Percentiles rank a stretch among this genome's conserved stretches.
These are phyloP conservation scores for Cymbidium sinense DNA, from an alignment of 106 monocot genomes.

Conservation along the genomic window DNA sequence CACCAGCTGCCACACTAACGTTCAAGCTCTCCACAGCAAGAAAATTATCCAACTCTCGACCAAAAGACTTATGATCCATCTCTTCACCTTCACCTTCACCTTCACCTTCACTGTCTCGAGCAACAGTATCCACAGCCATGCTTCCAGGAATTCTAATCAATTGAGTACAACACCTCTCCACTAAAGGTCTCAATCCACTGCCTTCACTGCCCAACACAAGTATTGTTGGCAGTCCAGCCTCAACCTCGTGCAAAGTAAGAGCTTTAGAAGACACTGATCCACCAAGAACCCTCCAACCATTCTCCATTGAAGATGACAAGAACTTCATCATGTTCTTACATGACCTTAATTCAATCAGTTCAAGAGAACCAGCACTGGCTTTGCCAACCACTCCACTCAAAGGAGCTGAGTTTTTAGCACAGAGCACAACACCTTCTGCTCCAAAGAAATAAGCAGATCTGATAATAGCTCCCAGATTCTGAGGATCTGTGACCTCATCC, in stretches of 20 bases:
- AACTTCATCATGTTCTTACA: constrained; percentile 99
- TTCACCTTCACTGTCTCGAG: constrained; percentile 18
- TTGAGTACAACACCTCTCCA: constrained; percentile 74
- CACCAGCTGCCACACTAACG: constrained; percentile 94
- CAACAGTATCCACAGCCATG: constrained; percentile 7
- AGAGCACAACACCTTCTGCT: constrained; percentile 62
- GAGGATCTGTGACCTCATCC: constrained; percentile 93
- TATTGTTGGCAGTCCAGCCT: constrained; percentile 50
- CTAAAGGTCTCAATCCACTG: constrained; percentile 75
- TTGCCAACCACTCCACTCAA: constrained; percentile 90
- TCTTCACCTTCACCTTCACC: constrained; percentile 27
- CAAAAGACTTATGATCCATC: constrained; percentile 9
- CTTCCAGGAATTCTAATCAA: constrained; percentile 65
- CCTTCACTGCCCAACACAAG: constrained; percentile 95
- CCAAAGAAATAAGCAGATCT: constrained; percentile 92
- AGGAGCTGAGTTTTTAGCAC: constrained; percentile 93
- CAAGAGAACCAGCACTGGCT: constrained; percentile 93
- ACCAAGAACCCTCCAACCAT: constrained; percentile 89
- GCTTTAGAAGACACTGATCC: constrained; percentile 73
- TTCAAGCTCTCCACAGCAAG: constrained; percentile 96
- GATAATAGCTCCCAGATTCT: constrained; percentile 83
- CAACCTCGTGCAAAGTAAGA: constrained; percentile 52
- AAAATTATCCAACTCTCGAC: constrained; percentile 48
- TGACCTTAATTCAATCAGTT: constrained; percentile 68
- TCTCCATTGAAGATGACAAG: constrained; percentile 57